These are phyloP conservation scores for Neopestalotiopsis clavispora DNA, from an alignment of 2,329 filamentous ascomycete species.

Conservation along the genomic window DNA sequence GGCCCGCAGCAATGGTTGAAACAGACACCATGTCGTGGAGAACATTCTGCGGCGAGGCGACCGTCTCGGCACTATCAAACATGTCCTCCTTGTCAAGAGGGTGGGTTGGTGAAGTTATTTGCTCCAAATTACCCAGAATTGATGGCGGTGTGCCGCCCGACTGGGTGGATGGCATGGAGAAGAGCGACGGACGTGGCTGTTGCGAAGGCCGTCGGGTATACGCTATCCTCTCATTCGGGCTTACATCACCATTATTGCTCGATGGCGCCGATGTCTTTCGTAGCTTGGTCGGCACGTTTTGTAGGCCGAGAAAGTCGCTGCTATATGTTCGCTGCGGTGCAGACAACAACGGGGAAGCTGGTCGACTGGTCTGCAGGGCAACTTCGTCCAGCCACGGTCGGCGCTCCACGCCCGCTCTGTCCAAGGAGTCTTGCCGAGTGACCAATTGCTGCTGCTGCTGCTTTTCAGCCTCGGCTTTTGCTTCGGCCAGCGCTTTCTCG, in stretches of 20 bases:
- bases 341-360: slow-evolving; percentile 59
- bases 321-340: slow-evolving; percentile 56
- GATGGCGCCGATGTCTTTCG: slow-evolving; percentile 56
- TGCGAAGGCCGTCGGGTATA: slow-evolving; percentile 54
- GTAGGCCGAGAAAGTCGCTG: slow-evolving; percentile 57
- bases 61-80: slow-evolving; percentile 59
- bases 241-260: slow-evolving; percentile 52
- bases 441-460: slow-evolving; percentile 50
- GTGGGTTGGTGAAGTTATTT: slow-evolving; percentile 46
- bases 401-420: slow-evolving; percentile 45
- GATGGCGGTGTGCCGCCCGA: slow-evolving; percentile 41
- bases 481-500: slow-evolving; percentile 66
- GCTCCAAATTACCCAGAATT: slow-evolving; percentile 50
- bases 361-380: slow-evolving; percentile 52
- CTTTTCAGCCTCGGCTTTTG: slow-evolving; percentile 54
- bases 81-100: slow-evolving; percentile 51
- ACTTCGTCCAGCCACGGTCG: slow-evolving; percentile 60
- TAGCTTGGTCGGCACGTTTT: slow-evolving; percentile 44
- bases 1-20: slow-evolving; percentile 87
- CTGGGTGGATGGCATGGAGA: slow-evolving; percentile 42
- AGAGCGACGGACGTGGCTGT: slow-evolving; percentile 50
- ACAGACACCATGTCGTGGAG: slow-evolving; percentile 86
- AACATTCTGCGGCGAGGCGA: slow-evolving; percentile 69
- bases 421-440: slow-evolving; percentile 45
- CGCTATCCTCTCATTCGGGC: slow-evolving; percentile 40